Conservation (phyloP, 495 filamentous ascomycete genomes). For the Hypoxylon intermedium region DNA sequence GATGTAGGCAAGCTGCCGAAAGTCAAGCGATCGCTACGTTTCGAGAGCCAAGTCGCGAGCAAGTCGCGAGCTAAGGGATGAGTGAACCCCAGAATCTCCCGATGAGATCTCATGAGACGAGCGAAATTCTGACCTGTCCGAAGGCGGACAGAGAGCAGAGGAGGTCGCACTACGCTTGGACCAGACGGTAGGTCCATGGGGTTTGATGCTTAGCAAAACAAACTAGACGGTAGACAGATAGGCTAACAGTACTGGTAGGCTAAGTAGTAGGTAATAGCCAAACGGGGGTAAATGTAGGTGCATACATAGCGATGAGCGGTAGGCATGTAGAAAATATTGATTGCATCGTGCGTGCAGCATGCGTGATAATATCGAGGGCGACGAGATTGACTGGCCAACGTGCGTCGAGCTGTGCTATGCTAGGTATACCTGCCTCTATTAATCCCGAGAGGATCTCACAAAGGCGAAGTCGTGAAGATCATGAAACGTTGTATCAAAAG, state of each 20-base stretch:
- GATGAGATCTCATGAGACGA: conserved; percentile 32
- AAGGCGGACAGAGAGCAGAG: conserved; percentile 13
- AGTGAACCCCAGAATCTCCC: conserved; percentile 22
- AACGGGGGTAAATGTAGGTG: neutral
- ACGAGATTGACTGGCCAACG: conserved; percentile 14
- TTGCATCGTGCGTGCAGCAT: neutral
- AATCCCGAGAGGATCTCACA: conserved; percentile 14
- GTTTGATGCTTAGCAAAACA: conserved; percentile 12
- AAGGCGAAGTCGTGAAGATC: conserved; percentile 36
- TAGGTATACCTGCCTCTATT: conserved; percentile 3
- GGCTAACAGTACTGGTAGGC: too few species aligned
- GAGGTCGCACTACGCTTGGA: conserved; percentile 17
- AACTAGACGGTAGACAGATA: too few species aligned
- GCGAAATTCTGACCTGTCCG: conserved; percentile 12
- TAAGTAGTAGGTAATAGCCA: conserved; percentile 1
- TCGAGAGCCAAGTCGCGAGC: too few species aligned
- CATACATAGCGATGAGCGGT: neutral
- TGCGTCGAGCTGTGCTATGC: conserved; percentile 4
- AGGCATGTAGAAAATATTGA: too few species aligned
- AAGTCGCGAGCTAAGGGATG: conserved; percentile 5
- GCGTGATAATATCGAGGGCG: conserved; percentile 1
- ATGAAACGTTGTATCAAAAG: conserved; percentile 42
- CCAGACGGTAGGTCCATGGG: conserved; percentile 7
- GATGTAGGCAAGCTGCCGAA: neutral
- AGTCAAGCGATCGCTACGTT: conserved; percentile 1